phyloP scores from a whole-genome alignment of 306 rosid genomes.

The Trichosanthes truncata region DNA sequence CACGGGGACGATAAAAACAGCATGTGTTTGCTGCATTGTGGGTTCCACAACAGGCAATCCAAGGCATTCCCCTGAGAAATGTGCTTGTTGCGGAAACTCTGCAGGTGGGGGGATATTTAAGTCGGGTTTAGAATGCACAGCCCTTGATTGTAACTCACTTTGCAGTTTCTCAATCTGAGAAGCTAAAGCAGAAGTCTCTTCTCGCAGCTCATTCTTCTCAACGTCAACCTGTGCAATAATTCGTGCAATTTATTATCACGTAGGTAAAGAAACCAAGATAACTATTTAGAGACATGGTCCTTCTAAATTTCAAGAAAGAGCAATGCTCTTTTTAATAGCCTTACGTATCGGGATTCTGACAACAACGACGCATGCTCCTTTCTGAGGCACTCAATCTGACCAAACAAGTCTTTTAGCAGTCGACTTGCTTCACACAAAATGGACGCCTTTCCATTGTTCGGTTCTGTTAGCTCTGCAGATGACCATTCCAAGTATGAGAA shows the following conservation, averaged over 20 bases:
- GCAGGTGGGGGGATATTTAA: conserved; percentile 43
- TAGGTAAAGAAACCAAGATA: not conserved
- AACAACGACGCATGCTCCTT: conserved; percentile 48
- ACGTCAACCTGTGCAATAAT: conserved; percentile 41
- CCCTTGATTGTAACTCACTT: conserved; percentile 48
- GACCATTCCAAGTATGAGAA: not conserved
- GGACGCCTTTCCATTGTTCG: conserved; percentile 68
- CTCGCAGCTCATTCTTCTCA: conserved; percentile 74
- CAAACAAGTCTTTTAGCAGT: conserved; percentile 52
- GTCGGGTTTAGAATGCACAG: conserved; percentile 58
- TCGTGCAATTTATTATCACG: not conserved
- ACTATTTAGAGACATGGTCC: not conserved
- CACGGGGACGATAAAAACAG: conserved; percentile 57
- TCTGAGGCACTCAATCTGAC: conserved; percentile 56
- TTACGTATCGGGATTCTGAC: conserved; percentile 74
- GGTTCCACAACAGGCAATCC: conserved; percentile 37
- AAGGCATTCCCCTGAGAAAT: conserved; percentile 31
- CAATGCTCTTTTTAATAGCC: not conserved
- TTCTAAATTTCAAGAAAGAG: not conserved
- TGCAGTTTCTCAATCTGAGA: conserved; percentile 56
- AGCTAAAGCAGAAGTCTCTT: conserved; percentile 59
- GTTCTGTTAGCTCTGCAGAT: conserved; percentile 45
- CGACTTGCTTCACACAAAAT: conserved; percentile 47
- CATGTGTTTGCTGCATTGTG: conserved; percentile 39
- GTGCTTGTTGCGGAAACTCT: conserved; percentile 25